A percentile compares a stretch with the other conserved stretches of the same genome.
phyloP scores from a whole-genome alignment of 345 rosid species.

The Citrus cavaleriei region DNA sequence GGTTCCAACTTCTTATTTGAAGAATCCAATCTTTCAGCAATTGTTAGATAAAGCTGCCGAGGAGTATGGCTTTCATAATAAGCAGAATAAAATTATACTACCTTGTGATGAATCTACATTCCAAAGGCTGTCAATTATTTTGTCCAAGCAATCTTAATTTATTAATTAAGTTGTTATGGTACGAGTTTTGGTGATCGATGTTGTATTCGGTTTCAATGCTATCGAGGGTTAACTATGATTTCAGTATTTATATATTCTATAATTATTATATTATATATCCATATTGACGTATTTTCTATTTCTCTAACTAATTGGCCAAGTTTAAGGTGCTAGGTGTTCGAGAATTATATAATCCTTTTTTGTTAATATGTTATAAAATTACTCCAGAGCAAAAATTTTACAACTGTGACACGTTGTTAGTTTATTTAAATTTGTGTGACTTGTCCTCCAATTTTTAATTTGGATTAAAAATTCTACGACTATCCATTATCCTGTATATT shows the following conservation, averaged over 20 bases:
- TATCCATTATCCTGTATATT: too few species aligned
- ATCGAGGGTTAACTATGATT: not conserved
- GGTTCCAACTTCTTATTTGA: slow-evolving; percentile 21
- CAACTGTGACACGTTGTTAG: too few species aligned
- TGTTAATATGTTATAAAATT: too few species aligned
- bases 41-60: slow-evolving; percentile 30
- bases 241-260: not conserved
- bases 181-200: not conserved
- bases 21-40: slow-evolving; percentile 20
- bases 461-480: too few species aligned
- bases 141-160: not conserved
- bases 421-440: too few species aligned
- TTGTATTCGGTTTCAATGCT: not conserved
- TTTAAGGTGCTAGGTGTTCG: too few species aligned
- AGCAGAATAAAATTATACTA: slow-evolving; percentile 7
- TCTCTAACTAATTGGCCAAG: not conserved
- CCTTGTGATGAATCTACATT: slow-evolving; percentile 27
- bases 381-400: too few species aligned
- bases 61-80: slow-evolving; percentile 23
- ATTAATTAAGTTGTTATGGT: not conserved
- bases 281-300: too few species aligned
- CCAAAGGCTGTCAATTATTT: not conserved
- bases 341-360: too few species aligned
- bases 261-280: too few species aligned
- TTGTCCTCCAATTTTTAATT: too few species aligned